Evolutionary conservation across 2,329 filamentous ascomycete genomes (phyloP), one percentile per base, ranked within the genome.

Genomic region (Hypoxylon sp.): DNA sequence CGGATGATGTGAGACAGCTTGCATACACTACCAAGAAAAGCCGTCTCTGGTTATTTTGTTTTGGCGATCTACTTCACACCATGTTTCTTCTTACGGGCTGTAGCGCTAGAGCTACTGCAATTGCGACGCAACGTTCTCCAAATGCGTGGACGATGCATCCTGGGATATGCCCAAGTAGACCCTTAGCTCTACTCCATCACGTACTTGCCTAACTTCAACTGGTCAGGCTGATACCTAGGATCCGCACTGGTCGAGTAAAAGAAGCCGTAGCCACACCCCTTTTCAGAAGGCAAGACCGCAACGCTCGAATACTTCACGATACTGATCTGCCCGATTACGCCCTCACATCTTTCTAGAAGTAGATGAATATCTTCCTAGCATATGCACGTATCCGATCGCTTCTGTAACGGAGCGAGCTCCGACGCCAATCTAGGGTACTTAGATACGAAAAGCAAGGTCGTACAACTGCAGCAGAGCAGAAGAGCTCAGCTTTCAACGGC

Each of bases 21-120:
- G 66, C 66, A 68, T 68, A 30, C 16, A 24, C 28, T 60, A 64
- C 45, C 56, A 20, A 55, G 12, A 33, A 50, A 57, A 26, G 18
- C n/a, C 18, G 4, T 32, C 32, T 44, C 50, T 46, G 53, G 30
- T 40, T n/a, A 53, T 56, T 49, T 64, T 48, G 24, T 20, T 14
- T 22, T 26, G 44, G 42, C 12, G 22, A 49, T 28, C 44, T n/a
- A 9, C 38, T 57, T 53, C 36, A 26, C n/a, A 14, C 22, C 26
- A 16, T 32, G 18, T 9, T 26, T 45, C 18, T 32, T 18, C 36
- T 28, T 28, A 2, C 52, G 44, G 53, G 52, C 33, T 55, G 36
- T 28, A 61, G 62, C 59, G 26, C 32, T 49, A 56, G 42, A 26
- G 44, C 59, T 28, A 38, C 26, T 36, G 40, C 54, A 30, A 55